A percentile compares a stretch with the other conserved stretches of the same genome.
These are phyloP conservation scores for Ceratobasidium sp. DNA, from an alignment of 1,284 basidiomycete genomes.

Conservation along the genomic window DNA sequence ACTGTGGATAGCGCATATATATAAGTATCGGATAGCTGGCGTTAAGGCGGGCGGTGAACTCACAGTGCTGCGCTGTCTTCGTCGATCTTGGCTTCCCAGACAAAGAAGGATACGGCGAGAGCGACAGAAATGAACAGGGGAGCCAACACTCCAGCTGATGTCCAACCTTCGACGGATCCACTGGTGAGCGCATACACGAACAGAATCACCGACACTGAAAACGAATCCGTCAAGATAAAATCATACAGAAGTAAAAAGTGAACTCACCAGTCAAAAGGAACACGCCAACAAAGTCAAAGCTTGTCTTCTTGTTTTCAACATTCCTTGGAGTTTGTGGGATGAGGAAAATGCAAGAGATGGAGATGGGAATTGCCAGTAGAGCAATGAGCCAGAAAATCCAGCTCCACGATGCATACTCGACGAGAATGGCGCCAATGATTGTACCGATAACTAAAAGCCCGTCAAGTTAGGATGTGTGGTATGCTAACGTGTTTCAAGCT, in stretches of 20 bases:
- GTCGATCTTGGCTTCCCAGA: conserved; percentile 46
- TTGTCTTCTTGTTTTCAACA: conserved; percentile 26
- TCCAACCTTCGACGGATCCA: conserved; percentile 46
- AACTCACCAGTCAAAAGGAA: conserved; percentile 57
- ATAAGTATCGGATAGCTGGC: conserved; percentile 41
- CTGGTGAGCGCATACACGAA: conserved; percentile 49
- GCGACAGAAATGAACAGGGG: conserved; percentile 47
- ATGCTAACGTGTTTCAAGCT: conserved; percentile 8
- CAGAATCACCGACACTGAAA: conserved; percentile 46
- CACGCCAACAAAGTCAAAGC: conserved; percentile 58
- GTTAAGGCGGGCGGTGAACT: conserved; percentile 7
- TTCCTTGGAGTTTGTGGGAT: conserved; percentile 49
- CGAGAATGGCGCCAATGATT: conserved; percentile 59
- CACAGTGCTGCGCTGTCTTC: conserved; percentile 45
- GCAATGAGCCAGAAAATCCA: conserved; percentile 58
- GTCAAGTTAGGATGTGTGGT: conserved; percentile 43
- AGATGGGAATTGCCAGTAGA: conserved; percentile 53
- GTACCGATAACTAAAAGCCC: conserved; percentile 56
- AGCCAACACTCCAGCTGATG: conserved; percentile 44
- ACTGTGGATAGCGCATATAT: conserved; percentile 43
- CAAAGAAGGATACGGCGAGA: conserved; percentile 45
- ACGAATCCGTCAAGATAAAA: conserved; percentile 45
- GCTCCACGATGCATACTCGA: conserved; percentile 53
- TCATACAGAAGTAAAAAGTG: neutral
- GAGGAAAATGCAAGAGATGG: conserved; percentile 51